Evolutionary conservation across 768 basidiomycete species (phyloP).

Genomic region (Lactifluus volemus): DNA sequence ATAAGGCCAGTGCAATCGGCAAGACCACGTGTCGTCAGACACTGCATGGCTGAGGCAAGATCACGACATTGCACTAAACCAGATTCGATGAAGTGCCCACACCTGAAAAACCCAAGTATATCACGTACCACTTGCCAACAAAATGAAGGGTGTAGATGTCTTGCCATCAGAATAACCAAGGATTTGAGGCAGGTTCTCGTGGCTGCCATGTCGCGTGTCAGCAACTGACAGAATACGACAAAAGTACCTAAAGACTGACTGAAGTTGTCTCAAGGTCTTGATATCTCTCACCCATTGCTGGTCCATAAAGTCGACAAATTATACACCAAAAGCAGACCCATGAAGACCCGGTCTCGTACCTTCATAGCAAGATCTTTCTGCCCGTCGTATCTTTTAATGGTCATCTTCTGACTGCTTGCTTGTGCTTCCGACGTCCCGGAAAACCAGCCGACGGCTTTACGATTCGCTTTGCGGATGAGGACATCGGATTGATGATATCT

Average conservation of each 20-base stretch:
- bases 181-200: slow-evolving; percentile 47
- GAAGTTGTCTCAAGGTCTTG: slow-evolving; percentile 41
- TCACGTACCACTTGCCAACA: slow-evolving; percentile 39
- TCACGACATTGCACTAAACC: slow-evolving; percentile 15
- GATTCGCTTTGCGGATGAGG: slow-evolving; percentile 25
- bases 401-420: slow-evolving; percentile 31
- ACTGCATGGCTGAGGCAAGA: slow-evolving; percentile 10
- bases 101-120: background rate
- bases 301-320: background rate
- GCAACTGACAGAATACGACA: background rate
- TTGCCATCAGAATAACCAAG: slow-evolving; percentile 40
- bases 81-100: background rate
- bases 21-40: slow-evolving; percentile 6
- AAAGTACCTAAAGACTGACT: slow-evolving; percentile 27
- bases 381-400: slow-evolving; percentile 40
- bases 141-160: slow-evolving; percentile 40
- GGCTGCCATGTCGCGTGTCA: slow-evolving; percentile 25
- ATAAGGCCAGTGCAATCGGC: slow-evolving; percentile 12
- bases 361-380: slow-evolving; percentile 26
- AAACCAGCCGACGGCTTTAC: slow-evolving; percentile 37
- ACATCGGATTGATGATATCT: slow-evolving; percentile 46
- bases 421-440: slow-evolving; percentile 34
- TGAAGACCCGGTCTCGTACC: slow-evolving; percentile 20
- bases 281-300: slow-evolving; percentile 45
- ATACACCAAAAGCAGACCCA: no score